Evolutionary conservation across 306 rosid genomes (phyloP).

Genomic region (Canavalia ensiformis): DNA sequence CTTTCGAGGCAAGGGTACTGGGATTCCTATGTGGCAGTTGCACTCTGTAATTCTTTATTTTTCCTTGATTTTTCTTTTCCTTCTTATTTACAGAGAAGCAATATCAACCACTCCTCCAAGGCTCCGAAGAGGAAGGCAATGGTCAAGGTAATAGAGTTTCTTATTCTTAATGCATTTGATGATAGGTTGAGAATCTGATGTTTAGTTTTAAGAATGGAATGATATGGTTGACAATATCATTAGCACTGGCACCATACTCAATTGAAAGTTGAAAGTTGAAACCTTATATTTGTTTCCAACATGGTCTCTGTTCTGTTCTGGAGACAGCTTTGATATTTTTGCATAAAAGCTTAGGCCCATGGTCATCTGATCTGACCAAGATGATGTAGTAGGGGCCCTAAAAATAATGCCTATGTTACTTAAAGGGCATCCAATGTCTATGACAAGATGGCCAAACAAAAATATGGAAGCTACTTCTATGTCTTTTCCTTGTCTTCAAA

Average conservation of each 20-base stretch:
- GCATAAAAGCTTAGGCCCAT: slow-evolving; percentile 26
- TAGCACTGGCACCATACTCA: background rate
- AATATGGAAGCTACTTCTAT: slow-evolving; percentile 41
- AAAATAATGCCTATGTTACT: slow-evolving; percentile 31
- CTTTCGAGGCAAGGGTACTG: background rate
- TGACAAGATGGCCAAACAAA: slow-evolving; percentile 32
- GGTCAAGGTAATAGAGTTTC: slow-evolving; percentile 55
- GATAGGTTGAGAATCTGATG: slow-evolving; percentile 6
- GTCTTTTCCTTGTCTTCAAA: slow-evolving; percentile 40
- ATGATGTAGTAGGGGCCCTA: slow-evolving; percentile 40
- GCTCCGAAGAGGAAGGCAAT: slow-evolving; percentile 60
- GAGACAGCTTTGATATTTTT: slow-evolving; percentile 34
- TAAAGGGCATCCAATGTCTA: slow-evolving; percentile 38
- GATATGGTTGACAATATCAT: slow-evolving; percentile 19
- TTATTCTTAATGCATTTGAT: slow-evolving; percentile 35
- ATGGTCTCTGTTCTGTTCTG: slow-evolving; percentile 43
- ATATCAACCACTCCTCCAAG: slow-evolving; percentile 59
- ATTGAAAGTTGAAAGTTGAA: slow-evolving; percentile 37
- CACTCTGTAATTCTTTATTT: background rate
- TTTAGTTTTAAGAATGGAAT: slow-evolving; percentile 20
- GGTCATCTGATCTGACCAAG: slow-evolving; percentile 35
- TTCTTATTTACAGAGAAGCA: slow-evolving; percentile 68
- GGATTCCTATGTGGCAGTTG: slow-evolving; percentile 15
- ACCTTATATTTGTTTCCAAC: slow-evolving; percentile 38
- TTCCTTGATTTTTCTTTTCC: slow-evolving; percentile 1